A percentile compares a stretch with the other conserved stretches of the same genome.
Conservation (phyloP, 2,329 filamentous ascomycete species). For the Fusarium nurragi region DNA sequence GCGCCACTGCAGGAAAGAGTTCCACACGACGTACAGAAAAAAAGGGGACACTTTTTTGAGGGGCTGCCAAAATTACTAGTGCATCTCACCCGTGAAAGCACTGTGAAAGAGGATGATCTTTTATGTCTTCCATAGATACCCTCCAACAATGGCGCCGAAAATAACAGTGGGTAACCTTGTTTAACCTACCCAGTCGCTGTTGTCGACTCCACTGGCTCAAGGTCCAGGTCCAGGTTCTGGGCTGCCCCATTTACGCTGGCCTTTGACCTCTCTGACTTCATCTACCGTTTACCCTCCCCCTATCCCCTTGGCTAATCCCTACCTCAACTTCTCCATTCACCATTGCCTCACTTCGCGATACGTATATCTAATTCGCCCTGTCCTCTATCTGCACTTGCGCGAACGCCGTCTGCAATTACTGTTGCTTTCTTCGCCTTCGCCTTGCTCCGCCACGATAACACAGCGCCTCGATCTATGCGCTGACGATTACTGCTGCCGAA, state of each 20-base stretch:
- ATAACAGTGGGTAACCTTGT: not conserved
- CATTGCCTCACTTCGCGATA: conserved; percentile 8
- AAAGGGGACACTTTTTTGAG: conserved; percentile 15
- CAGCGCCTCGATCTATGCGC: conserved; percentile 9
- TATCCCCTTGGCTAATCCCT: conserved; percentile 8
- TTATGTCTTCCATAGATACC: not conserved
- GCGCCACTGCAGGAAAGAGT: conserved; percentile 5
- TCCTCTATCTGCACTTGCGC: not conserved
- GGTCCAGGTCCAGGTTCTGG: not conserved
- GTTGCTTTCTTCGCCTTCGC: not conserved
- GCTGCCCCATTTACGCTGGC: conserved; percentile 11
- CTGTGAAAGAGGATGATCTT: too few relatives aligned
- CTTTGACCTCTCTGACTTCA: conserved; percentile 10
- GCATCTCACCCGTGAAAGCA: too few relatives aligned
- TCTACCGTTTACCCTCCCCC: conserved; percentile 1
- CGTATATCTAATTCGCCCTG: conserved; percentile 1
- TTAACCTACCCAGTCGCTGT: not conserved
- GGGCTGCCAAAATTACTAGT: not conserved
- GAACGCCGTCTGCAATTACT: not conserved
- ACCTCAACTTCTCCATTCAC: not conserved
- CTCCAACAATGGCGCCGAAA: not conserved
- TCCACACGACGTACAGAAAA: conserved; percentile 7
- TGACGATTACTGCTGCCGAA: conserved; percentile 10
- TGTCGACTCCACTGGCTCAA: conserved; percentile 17
- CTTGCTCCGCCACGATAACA: not conserved